Percentiles rank a stretch among this genome's conserved stretches.
Conservation (phyloP, 1,139 yeast species). For the Zygosaccharomyces pseudobailii region DNA sequence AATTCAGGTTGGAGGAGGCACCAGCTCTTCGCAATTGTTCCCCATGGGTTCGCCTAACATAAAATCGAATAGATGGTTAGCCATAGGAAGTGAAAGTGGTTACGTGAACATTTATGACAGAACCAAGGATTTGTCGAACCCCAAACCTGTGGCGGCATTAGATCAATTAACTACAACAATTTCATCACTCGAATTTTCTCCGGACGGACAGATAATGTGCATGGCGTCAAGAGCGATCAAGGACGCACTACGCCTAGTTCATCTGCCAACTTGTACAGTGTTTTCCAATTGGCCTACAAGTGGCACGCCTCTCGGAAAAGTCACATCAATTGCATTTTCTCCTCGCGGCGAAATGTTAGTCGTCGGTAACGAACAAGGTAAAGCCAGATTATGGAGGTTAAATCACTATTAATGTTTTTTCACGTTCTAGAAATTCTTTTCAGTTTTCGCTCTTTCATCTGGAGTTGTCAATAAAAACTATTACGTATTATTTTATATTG, state of each 20-base stretch:
- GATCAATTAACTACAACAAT: conserved; percentile 82
- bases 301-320: conserved; percentile 92
- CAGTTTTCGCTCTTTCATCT: background rate
- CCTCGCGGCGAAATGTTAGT: conserved; percentile 81
- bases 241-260: conserved; percentile 84
- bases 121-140: conserved; percentile 22
- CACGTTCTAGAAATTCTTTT: background rate
- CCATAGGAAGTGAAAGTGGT: conserved; percentile 86
- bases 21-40: conserved; percentile 27
- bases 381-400: conserved; percentile 82
- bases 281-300: conserved; percentile 97
- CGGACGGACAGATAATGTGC: conserved; percentile 85
- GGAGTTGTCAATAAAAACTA: background rate
- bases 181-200: conserved; percentile 66
- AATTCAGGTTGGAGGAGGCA: conserved; percentile 70
- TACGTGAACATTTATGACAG: conserved; percentile 81
- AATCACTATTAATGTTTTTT: conserved; percentile 53
- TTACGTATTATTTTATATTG: background rate
- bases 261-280: conserved; percentile 81
- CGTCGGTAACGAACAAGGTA: conserved; percentile 87
- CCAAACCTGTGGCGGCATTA: conserved; percentile 53
- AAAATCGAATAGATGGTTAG: conserved; percentile 68
- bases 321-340: conserved; percentile 76
- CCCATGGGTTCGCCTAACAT: conserved; percentile 22
- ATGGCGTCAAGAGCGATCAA: conserved; percentile 81